phyloP scores from a whole-genome alignment of 2,329 filamentous ascomycete genomes.

The Claviceps paspali region DNA sequence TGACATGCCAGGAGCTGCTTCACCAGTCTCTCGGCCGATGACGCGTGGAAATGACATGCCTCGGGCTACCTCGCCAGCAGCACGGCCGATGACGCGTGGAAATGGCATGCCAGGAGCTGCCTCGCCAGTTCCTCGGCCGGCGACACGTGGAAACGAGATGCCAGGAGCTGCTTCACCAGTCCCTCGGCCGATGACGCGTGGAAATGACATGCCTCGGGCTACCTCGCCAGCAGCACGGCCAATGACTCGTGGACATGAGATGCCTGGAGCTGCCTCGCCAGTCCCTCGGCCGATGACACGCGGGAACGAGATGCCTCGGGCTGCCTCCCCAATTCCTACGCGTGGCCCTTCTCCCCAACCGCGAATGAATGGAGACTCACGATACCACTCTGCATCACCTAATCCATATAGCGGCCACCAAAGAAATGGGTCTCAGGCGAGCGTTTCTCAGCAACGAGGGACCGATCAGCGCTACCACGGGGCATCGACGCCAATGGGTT shows the following conservation, averaged over 20 bases:
- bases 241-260: slow-evolving; percentile 41
- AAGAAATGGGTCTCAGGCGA: slow-evolving; percentile 22
- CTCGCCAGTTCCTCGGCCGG: slow-evolving; percentile 36
- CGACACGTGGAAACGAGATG: slow-evolving; percentile 43
- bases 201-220: too few species aligned
- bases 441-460: slow-evolving; percentile 26
- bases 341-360: slow-evolving; percentile 50
- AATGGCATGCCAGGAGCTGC: slow-evolving; percentile 27
- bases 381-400: slow-evolving; percentile 40
- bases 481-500: slow-evolving; percentile 34
- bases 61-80: slow-evolving; percentile 27
- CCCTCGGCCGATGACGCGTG: slow-evolving; percentile 44
- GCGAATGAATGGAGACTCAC: slow-evolving; percentile 31
- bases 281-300: slow-evolving; percentile 44
- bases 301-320: slow-evolving; percentile 41
- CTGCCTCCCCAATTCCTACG: slow-evolving; percentile 53
- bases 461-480: slow-evolving; percentile 37
- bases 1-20: slow-evolving; percentile 22
- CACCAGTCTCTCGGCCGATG: slow-evolving; percentile 37
- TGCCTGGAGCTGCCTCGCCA: too few species aligned
- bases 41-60: slow-evolving; percentile 45
- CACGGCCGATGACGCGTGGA: slow-evolving; percentile 44
- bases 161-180: slow-evolving; percentile 22
- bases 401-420: slow-evolving; percentile 41
- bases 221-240: slow-evolving; percentile 37